Conservation (phyloP, 192 early-diverging fungal genomes). For the Haplosporangium gracile region DNA sequence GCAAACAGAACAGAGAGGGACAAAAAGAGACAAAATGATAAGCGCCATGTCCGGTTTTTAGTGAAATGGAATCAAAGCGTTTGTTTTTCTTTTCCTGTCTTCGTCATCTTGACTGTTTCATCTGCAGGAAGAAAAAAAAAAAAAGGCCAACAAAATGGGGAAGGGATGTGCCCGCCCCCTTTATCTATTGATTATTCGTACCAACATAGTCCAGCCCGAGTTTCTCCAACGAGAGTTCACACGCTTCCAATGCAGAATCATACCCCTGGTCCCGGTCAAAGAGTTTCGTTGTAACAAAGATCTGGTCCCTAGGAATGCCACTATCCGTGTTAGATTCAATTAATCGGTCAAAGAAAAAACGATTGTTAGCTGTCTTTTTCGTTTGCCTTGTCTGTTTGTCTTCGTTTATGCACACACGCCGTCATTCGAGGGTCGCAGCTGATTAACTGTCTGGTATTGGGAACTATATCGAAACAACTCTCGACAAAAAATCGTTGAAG, state of each 20-base stretch:
- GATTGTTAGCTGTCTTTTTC: not conserved
- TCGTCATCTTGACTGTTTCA: constrained; percentile 4
- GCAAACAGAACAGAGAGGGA: not conserved
- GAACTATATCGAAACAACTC: no score
- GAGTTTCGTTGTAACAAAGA: constrained; percentile 77
- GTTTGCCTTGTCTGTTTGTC: not conserved
- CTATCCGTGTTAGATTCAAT: constrained; percentile 11
- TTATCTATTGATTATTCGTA: constrained; percentile 1
- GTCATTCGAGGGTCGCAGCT: not conserved
- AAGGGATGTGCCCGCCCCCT: not conserved
- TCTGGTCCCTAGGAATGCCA: constrained; percentile 63
- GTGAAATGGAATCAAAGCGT: not conserved
- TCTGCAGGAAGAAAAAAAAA: not conserved
- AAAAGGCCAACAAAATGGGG: not conserved
- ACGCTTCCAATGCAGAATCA: constrained; percentile 61
- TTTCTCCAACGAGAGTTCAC: constrained; percentile 64
- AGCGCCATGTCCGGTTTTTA: not conserved
- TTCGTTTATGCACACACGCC: not conserved
- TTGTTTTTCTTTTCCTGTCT: not conserved
- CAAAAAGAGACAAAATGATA: not conserved
- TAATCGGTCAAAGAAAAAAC: not conserved
- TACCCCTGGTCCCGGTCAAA: constrained; percentile 66
- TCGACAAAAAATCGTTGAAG: not conserved
- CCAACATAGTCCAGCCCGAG: constrained; percentile 69
- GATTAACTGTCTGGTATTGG: not conserved